Percentiles rank a stretch among this genome's conserved stretches.
Conservation (phyloP, 495 filamentous ascomycete genomes). For the Mycothermus thermophilus region DNA sequence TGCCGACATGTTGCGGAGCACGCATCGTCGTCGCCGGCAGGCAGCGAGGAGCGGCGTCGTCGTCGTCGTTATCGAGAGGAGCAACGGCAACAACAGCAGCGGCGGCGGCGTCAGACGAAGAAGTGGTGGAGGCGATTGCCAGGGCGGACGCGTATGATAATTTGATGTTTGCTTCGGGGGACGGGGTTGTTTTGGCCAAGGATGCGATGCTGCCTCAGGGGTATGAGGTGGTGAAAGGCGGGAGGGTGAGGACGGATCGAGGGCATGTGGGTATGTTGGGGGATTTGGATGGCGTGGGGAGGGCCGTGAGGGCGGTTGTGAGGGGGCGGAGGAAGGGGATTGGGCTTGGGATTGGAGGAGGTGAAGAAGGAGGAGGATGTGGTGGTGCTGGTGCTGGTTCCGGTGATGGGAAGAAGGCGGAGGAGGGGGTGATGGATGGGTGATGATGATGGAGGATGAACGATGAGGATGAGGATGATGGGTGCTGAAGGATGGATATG, state of each 20-base stretch:
- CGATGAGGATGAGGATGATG: too few species aligned
- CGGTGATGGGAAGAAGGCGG: too few species aligned
- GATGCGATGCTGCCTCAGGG: conserved; percentile 78
- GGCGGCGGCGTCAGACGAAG: too few species aligned
- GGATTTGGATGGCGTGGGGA: conserved; percentile 70
- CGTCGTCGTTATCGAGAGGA: too few species aligned
- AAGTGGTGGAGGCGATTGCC: conserved; percentile 56
- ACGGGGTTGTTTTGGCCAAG: conserved; percentile 76
- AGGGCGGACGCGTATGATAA: conserved; percentile 74
- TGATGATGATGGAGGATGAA: not conserved
- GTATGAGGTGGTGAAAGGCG: conserved; percentile 56
- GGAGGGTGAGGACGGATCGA: conserved; percentile 62
- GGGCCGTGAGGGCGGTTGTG: conserved; percentile 52
- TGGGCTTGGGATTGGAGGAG: conserved; percentile 34
- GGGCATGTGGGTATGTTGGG: conserved; percentile 80
- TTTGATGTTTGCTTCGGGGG: conserved; percentile 71
- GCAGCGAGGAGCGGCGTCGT: too few species aligned
- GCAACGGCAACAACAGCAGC: too few species aligned
- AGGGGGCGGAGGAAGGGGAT: conserved; percentile 56
- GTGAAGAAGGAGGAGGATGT: not conserved
- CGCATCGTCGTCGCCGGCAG: conserved; percentile 48
- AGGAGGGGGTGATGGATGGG: not conserved
- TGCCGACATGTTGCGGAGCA: conserved; percentile 72
- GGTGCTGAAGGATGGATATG: too few species aligned
- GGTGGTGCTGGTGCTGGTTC: too few species aligned